Evolutionary conservation across 1,284 basidiomycete genomes (phyloP).

Genomic region (Ceratobasidium sp.): DNA sequence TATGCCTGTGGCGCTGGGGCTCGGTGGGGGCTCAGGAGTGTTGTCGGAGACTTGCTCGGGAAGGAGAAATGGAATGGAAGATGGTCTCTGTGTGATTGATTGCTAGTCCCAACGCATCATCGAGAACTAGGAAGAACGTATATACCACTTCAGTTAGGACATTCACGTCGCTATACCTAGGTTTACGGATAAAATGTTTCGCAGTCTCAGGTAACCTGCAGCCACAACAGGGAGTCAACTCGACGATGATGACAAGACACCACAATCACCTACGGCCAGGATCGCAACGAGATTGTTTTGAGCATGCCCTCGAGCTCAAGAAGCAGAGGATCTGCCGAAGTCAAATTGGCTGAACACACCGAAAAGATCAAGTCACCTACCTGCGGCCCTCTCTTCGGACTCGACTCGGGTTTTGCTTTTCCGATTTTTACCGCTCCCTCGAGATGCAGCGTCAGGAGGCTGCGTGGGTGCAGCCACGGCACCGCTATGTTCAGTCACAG

Average conservation of each 20-base stretch:
- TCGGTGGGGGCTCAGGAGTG: not conserved
- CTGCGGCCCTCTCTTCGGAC: constrained; percentile 16
- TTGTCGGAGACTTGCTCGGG: constrained; percentile 18
- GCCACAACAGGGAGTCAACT: constrained; percentile 1
- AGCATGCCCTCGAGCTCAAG: constrained; percentile 36
- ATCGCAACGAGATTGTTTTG: constrained; percentile 24
- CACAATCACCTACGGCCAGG: constrained; percentile 25
- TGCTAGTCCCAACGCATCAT: not conserved
- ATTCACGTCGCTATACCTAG: constrained; percentile 39
- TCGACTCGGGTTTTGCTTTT: constrained; percentile 23
- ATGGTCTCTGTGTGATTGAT: constrained; percentile 18
- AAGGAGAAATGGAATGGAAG: constrained; percentile 31
- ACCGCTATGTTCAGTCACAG: constrained; percentile 10
- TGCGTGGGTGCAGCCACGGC: not conserved
- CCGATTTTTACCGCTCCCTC: constrained; percentile 20
- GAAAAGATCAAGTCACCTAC: constrained; percentile 24
- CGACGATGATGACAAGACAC: not conserved
- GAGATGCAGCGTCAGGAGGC: not conserved
- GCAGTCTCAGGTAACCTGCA: constrained; percentile 20
- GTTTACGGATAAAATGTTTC: constrained; percentile 40
- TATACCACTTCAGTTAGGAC: constrained; percentile 36
- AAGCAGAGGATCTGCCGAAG: constrained; percentile 38
- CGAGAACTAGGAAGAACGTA: not conserved
- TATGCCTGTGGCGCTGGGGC: constrained; percentile 19
- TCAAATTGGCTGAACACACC: constrained; percentile 18